A percentile compares a stretch with the other conserved stretches of the same genome.
phyloP scores from a whole-genome alignment of 2,329 filamentous ascomycete genomes.

The Penicillium sp. region DNA sequence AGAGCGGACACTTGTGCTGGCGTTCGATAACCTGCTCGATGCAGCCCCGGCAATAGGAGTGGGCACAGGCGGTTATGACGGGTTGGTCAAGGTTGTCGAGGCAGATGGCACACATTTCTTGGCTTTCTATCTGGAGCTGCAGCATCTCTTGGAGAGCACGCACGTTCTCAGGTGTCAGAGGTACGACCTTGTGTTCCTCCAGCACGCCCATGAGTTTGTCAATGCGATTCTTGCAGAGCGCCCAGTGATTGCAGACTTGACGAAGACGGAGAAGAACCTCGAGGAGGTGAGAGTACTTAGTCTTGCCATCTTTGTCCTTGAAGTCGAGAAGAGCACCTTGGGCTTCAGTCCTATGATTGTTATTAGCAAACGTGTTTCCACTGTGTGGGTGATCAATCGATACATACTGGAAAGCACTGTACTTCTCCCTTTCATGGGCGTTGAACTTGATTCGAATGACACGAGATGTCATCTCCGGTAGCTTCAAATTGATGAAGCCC shows the following conservation, averaged over 20 bases:
- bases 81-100: conserved; percentile 62
- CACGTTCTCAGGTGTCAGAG: conserved; percentile 63
- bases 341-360: conserved; percentile 54
- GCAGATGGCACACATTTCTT: conserved; percentile 77
- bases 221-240: conserved; percentile 66
- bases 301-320: conserved; percentile 40
- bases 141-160: conserved; percentile 65
- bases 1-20: conserved; percentile 77
- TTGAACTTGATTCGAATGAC: conserved; percentile 67
- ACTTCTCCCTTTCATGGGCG: conserved; percentile 65
- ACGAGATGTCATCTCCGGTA: conserved; percentile 69
- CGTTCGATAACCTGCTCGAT: conserved; percentile 64
- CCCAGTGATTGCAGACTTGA: conserved; percentile 84
- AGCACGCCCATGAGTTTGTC: conserved; percentile 61
- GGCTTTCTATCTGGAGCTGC: conserved; percentile 65
- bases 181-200: conserved; percentile 58
- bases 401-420: conserved; percentile 60
- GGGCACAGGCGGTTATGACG: conserved; percentile 76
- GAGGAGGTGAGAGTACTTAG: conserved; percentile 64
- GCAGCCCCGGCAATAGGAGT: conserved; percentile 66
- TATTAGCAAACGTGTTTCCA: conserved; percentile 22
- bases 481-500: conserved; percentile 71
- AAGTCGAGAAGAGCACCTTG: conserved; percentile 60
- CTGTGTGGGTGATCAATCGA: not conserved
- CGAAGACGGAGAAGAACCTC: conserved; percentile 74